Evolutionary conservation across 2,329 filamentous ascomycete species (phyloP).

Genomic region (Penicillium sumatraense): DNA sequence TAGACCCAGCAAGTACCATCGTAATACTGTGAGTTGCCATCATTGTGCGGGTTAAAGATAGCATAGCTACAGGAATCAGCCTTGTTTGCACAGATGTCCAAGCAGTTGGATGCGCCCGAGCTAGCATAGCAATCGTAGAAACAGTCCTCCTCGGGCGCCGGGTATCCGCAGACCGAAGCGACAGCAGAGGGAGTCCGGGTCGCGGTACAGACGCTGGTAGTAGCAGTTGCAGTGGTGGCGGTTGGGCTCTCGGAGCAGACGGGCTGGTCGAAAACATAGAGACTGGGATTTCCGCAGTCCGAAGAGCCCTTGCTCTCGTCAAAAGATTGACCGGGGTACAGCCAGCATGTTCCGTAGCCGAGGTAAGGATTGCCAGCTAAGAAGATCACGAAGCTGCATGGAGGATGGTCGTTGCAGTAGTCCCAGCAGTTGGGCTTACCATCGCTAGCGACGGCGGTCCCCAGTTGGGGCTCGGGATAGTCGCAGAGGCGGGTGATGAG

Average conservation of each 20-base stretch:
- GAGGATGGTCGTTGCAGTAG: constrained; percentile 35
- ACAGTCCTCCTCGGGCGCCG: constrained; percentile 31
- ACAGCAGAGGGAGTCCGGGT: constrained; percentile 34
- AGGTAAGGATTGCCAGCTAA: constrained; percentile 30
- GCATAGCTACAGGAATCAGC: constrained; percentile 32
- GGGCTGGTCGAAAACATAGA: constrained; percentile 31
- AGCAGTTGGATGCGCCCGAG: constrained; percentile 27
- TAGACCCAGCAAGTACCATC: constrained; percentile 38
- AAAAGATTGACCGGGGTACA: constrained; percentile 34
- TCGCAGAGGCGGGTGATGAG: constrained; percentile 33
- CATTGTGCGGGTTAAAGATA: constrained; percentile 30
- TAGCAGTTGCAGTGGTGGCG: constrained; percentile 14
- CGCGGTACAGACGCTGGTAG: constrained; percentile 29
- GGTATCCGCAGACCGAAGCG: constrained; percentile 37
- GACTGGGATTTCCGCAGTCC: constrained; percentile 22
- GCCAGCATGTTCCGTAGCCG: constrained; percentile 35
- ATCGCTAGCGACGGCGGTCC: constrained; percentile 29
- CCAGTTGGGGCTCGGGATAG: constrained; percentile 26
- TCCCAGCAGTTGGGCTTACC: constrained; percentile 31
- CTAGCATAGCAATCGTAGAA: constrained; percentile 27
- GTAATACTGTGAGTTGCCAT: constrained; percentile 24
- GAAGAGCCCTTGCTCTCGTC: constrained; percentile 26
- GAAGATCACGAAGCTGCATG: constrained; percentile 39
- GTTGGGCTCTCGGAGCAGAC: constrained; percentile 24
- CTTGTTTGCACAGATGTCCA: constrained; percentile 30